These are phyloP conservation scores for Modicella reniformis DNA, from an alignment of 371 early-diverging fungal species.

Conservation along the genomic window DNA sequence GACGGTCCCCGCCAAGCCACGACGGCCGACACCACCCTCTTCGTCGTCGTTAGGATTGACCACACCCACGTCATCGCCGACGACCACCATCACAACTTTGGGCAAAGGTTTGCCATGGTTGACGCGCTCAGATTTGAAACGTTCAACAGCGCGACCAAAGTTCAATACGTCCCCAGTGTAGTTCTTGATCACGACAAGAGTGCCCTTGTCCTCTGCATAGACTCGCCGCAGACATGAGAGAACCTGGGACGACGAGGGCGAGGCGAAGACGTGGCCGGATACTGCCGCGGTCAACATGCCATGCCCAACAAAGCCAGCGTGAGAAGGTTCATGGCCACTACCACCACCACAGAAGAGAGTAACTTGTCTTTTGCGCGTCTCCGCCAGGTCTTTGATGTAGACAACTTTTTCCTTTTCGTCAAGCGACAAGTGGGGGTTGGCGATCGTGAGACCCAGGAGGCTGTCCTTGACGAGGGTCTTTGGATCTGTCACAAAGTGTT, in stretches of 20 bases:
- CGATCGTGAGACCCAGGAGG: constrained; percentile 56
- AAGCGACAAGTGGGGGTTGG: constrained; percentile 57
- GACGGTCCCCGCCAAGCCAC: constrained; percentile 83
- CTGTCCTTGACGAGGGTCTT: constrained; percentile 64
- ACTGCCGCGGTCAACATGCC: constrained; percentile 82
- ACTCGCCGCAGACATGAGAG: constrained; percentile 73
- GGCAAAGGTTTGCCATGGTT: constrained; percentile 39
- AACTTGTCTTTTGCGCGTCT: constrained; percentile 68
- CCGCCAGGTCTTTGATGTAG: constrained; percentile 62
- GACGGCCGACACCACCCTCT: constrained; percentile 75
- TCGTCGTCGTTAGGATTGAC: constrained; percentile 57
- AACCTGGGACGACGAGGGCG: constrained; percentile 80
- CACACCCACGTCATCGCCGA: constrained; percentile 85
- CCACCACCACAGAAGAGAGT: constrained; percentile 82
- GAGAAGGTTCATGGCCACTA: constrained; percentile 86
- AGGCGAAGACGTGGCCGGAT: constrained; percentile 86
- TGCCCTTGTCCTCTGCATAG: constrained; percentile 69
- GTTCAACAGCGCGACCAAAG: constrained; percentile 85
- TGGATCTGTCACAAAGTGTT: constrained; percentile 62
- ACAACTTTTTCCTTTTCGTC: constrained; percentile 58
- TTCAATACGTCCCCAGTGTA: constrained; percentile 86
- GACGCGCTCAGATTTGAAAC: constrained; percentile 75
- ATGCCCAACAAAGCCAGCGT: constrained; percentile 79
- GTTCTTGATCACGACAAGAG: constrained; percentile 83
- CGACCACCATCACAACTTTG: constrained; percentile 75